Conservation (phyloP, 805 yeast genomes). For the Starmerella sp. region DNA sequence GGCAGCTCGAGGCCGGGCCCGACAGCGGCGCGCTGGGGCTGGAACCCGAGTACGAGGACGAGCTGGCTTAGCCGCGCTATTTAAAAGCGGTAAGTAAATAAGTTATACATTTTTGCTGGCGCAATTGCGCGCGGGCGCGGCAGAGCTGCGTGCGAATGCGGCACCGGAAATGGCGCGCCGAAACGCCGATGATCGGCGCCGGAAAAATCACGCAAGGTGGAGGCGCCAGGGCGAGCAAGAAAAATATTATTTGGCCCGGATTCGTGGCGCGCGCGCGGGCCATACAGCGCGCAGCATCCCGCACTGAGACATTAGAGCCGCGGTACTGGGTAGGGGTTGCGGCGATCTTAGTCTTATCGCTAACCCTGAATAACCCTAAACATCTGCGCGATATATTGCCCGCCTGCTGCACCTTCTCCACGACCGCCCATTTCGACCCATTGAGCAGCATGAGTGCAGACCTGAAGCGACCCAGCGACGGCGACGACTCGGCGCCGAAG, state of each 20-base stretch:
- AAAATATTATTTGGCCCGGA: too few relatives aligned
- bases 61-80: background rate
- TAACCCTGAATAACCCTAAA: background rate
- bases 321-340: background rate
- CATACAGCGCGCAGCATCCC: too few relatives aligned
- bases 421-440: background rate
- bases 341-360: background rate
- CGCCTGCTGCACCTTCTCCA: background rate
- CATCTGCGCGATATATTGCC: background rate
- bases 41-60: background rate
- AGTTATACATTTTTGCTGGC: background rate
- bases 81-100: background rate
- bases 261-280: too few relatives aligned
- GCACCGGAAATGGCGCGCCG: background rate
- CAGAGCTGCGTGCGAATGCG: background rate
- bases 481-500: too few relatives aligned
- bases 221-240: too few relatives aligned
- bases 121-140: too few relatives aligned
- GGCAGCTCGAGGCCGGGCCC: slow-evolving; percentile 42
- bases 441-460: background rate
- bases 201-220: too few relatives aligned
- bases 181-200: too few relatives aligned
- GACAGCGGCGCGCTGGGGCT: slow-evolving; percentile 14
- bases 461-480: background rate
- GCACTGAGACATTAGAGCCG: background rate